These are phyloP conservation scores for Cadophora sp. DNA, from an alignment of 2,329 filamentous ascomycete species.

Conservation along the genomic window DNA sequence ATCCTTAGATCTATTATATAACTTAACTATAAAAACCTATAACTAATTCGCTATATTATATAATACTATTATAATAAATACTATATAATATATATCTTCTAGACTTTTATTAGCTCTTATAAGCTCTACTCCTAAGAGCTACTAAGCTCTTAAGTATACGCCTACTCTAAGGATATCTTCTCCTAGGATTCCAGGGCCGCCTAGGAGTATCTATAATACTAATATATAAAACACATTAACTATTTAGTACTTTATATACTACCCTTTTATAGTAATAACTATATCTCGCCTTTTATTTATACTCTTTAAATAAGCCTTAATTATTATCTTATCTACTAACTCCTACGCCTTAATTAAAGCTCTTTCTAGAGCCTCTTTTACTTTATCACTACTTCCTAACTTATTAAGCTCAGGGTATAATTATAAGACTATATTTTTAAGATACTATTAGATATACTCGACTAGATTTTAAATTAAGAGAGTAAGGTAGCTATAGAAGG, in stretches of 20 bases:
- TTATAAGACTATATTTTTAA: constrained; percentile 10
- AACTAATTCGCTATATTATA: too few species aligned
- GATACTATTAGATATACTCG: constrained; percentile 9
- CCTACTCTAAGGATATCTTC: too few species aligned
- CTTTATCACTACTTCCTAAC: background rate
- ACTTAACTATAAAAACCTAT: too few species aligned
- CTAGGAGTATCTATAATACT: too few species aligned
- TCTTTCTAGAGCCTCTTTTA: background rate
- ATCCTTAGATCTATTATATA: too few species aligned
- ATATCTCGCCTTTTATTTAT: constrained; percentile 10
- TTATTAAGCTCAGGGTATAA: constrained; percentile 11
- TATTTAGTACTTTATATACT: constrained; percentile 21
- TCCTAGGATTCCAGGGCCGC: too few species aligned
- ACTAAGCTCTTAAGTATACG: too few species aligned
- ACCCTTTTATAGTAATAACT: constrained; percentile 18
- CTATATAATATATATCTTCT: too few species aligned
- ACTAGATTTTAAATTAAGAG: constrained; percentile 13
- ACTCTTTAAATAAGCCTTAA: constrained; percentile 17
- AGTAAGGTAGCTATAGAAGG: constrained; percentile 3
- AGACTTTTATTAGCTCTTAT: too few species aligned
- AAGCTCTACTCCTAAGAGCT: too few species aligned
- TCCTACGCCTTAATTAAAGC: constrained; percentile 20
- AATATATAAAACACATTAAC: background rate
- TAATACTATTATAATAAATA: too few species aligned
- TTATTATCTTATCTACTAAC: constrained; percentile 11